A percentile compares a stretch with the other conserved stretches of the same genome.
Conservation (phyloP, 148 eudicot species). For the Linanthus parryae region DNA sequence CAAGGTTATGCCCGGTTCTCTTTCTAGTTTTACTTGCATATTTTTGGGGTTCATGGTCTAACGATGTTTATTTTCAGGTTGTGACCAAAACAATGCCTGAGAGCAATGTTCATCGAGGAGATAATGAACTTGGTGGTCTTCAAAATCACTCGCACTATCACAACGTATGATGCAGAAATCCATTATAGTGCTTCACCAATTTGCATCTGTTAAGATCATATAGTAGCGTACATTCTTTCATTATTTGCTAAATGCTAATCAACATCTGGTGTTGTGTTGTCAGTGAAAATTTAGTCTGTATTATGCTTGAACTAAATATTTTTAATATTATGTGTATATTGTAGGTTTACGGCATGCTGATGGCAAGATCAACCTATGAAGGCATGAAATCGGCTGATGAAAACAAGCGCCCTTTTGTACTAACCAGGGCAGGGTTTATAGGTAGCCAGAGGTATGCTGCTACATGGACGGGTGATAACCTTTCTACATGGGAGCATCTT, state of each 20-base stretch:
- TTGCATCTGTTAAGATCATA: background rate
- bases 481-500: slow-evolving; percentile 97
- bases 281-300: background rate
- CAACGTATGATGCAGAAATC: too few relatives aligned
- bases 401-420: slow-evolving; percentile 87
- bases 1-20: slow-evolving; percentile 38
- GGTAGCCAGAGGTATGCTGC: slow-evolving; percentile 99
- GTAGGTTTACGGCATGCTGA: slow-evolving; percentile 94
- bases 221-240: background rate
- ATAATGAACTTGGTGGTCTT: slow-evolving; percentile 79
- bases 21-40: slow-evolving; percentile 5
- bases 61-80: slow-evolving; percentile 28
- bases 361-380: slow-evolving; percentile 96
- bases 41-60: slow-evolving; percentile 5
- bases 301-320: background rate
- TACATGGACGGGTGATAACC: slow-evolving; percentile 99
- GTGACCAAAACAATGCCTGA: slow-evolving; percentile 94
- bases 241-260: background rate
- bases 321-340: slow-evolving; percentile 2
- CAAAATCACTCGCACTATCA: slow-evolving; percentile 91
- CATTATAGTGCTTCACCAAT: too few relatives aligned
- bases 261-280: background rate
- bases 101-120: slow-evolving; percentile 82
- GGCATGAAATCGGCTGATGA: slow-evolving; percentile 74
- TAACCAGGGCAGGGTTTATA: slow-evolving; percentile 92